Evolutionary conservation across 1,139 yeast species (phyloP), one percentile per base, ranked within the genome.

Genomic region (Geotrichum citri-aurantii): DNA sequence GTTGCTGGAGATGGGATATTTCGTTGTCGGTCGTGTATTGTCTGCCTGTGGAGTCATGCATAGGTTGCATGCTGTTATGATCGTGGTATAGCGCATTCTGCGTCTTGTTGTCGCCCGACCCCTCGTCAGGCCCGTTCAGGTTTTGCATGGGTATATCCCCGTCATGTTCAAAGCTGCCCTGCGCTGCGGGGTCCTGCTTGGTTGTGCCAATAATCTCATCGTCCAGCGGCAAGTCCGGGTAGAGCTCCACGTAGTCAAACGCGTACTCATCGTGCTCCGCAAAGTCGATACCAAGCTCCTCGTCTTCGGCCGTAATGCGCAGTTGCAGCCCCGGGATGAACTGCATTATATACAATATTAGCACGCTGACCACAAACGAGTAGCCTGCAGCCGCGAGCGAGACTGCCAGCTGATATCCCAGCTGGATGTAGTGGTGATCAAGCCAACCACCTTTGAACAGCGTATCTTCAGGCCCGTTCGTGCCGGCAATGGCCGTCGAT

Each of bases 261-360:
- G 78, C 75, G 61, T 73, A 75, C 66, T 82, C 86, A n/a, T 83
- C 82, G 63, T 81, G 80, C 66, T 81, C 84, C 57, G 77, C 76
- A 42, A 73, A 65, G 65, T 82, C 86, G 1, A 81, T 68, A 1
- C 86, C 86, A 33, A 73, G 64, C n/a, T 78, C 59, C 65, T 82
- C 85, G 2, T 70, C 71, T 11, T 67, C 70, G 1, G 62, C 59
- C 1, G 63, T 77, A 0, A 81, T 75, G 55, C 85, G 69, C 55
- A 82, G 71, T 51, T 78, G 79, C 47, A 77, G 71, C 0, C 81
- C 81, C 0, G 83, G 83, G 26, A 80, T 68, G 26, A 70, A 65
- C 64, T 80, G 81, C 55, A 81, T 75, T 10, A 78, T 52, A 57
- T 74, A 74, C 48, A 81, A 69, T 40, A 80, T 71, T 1, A 78